Base-by-base conservation (phyloP, 192 early-diverging fungal species). In the Chytriomyces sp. region DNA sequence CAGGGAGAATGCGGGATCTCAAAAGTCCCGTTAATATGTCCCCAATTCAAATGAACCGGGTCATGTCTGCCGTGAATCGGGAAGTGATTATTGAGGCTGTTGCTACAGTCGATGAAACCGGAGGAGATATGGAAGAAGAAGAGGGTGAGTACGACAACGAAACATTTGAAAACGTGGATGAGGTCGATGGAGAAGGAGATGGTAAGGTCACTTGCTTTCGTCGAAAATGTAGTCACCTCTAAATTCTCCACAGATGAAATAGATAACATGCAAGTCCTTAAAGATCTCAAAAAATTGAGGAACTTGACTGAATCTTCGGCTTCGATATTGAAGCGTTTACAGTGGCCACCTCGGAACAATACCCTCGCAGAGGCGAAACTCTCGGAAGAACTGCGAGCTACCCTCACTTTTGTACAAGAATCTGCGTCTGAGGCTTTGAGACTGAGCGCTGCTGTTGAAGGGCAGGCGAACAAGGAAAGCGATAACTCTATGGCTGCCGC, bases 21-120 rank as follows among this genome's bases (percentile, higher is more conserved):
- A 77, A 53, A 77, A 77, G 64, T 63, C 44, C 2, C 75, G 77
- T 68, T 77, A 60, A 40, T 33, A 67, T 33, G 10, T 19, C 65
- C 14, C 40, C 59, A 22, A 37, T 37, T 59, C 17, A 56, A 59
- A 10, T 69, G 36, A 53, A 36, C 39, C 34, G 22, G 22, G n/a
- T 37, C 2, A 49, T 39, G 63, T 75, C 76, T 33, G 71, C 70
- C 1, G 58, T 65, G 12, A 56, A 75, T 77, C 64, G 54, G 34
- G 73, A 77, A 32, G 72, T 65, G 54, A 76, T 75, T 14, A 19
- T 74, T 0, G 59, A 75, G 14, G 12, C 19, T 17, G 31, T 66
- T 37, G 55, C 64, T 8, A 31, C 41, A 14, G 10, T 31, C 8
- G 8, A 14, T 49, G 31, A 14, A 34, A n/a, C n/a, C n/a, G n/a